A percentile compares a stretch with the other conserved stretches of the same genome.
phyloP scores from a whole-genome alignment of 2,329 filamentous ascomycete species.

The Botrytis pseudocinerea region DNA sequence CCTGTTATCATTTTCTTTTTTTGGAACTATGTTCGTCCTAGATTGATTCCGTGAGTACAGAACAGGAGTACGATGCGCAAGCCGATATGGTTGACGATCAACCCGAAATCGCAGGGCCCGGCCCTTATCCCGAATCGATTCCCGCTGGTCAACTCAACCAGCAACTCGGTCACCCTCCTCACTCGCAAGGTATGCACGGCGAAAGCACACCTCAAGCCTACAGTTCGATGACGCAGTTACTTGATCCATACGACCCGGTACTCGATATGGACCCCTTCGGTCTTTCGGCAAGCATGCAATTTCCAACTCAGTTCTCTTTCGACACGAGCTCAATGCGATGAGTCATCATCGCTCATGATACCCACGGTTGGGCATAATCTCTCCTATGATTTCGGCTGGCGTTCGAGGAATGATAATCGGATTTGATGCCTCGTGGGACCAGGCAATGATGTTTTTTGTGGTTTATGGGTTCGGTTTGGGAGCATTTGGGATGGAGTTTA shows the following conservation, averaged over 20 bases:
- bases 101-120: slow-evolving; percentile 61
- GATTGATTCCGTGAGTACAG: slow-evolving; percentile 68
- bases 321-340: slow-evolving; percentile 48
- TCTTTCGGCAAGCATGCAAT: slow-evolving; percentile 91
- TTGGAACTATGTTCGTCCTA: slow-evolving; percentile 67
- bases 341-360: slow-evolving; percentile 36
- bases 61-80: slow-evolving; percentile 95
- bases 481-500: slow-evolving; percentile 18
- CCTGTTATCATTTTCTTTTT: slow-evolving; percentile 46
- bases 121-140: slow-evolving; percentile 62
- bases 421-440: slow-evolving; percentile 15
- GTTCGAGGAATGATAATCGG: neutral
- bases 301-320: slow-evolving; percentile 80
- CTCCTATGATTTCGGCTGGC: slow-evolving; percentile 13
- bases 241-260: slow-evolving; percentile 79
- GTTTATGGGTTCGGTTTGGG: neutral
- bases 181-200: slow-evolving; percentile 45
- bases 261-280: slow-evolving; percentile 93
- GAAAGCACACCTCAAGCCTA: slow-evolving; percentile 46
- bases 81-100: slow-evolving; percentile 84
- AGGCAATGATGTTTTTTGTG: neutral
- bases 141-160: slow-evolving; percentile 41
- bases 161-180: slow-evolving; percentile 43
- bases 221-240: slow-evolving; percentile 47
- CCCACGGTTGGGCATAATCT: slow-evolving; percentile 31